A percentile compares a stretch with the other conserved stretches of the same genome.
Evolutionary conservation across 306 rosid species (phyloP).

Genomic region (Cucurbita argyrosperma): DNA sequence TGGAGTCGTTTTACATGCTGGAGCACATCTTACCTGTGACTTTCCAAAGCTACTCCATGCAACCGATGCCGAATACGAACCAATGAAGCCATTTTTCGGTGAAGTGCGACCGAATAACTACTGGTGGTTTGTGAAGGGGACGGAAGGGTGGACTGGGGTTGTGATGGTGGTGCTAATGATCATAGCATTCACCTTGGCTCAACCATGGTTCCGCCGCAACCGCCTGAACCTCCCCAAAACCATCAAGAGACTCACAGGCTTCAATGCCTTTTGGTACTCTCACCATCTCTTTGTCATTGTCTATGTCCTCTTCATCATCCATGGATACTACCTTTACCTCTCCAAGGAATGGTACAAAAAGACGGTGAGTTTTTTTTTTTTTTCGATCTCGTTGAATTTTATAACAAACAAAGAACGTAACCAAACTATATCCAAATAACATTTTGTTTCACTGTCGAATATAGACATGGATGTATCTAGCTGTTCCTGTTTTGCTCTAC

Average conservation of each 20-base stretch:
- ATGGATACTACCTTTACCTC: conserved; percentile 69
- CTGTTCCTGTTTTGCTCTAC: conserved; percentile 55
- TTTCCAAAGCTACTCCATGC: conserved; percentile 62
- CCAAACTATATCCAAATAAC: background rate
- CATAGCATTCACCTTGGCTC: conserved; percentile 64
- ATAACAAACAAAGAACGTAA: background rate
- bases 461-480: conserved; percentile 89
- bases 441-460: background rate
- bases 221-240: conserved; percentile 46
- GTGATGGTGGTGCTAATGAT: conserved; percentile 69
- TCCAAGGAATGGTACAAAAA: conserved; percentile 72
- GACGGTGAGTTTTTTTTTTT: conserved; percentile 34
- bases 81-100: conserved; percentile 54
- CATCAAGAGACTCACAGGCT: conserved; percentile 63
- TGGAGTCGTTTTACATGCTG: conserved; percentile 58
- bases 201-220: conserved; percentile 71
- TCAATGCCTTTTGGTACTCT: conserved; percentile 94
- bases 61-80: conserved; percentile 34
- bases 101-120: conserved; percentile 39
- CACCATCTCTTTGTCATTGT: conserved; percentile 79
- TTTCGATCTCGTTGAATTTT: background rate
- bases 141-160: conserved; percentile 81
- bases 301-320: conserved; percentile 56
- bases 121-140: conserved; percentile 95
- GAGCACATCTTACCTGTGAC: conserved; percentile 66